Conservation (phyloP, 2,329 filamentous ascomycete species). For the Calonectria pseudoturangicola region DNA sequence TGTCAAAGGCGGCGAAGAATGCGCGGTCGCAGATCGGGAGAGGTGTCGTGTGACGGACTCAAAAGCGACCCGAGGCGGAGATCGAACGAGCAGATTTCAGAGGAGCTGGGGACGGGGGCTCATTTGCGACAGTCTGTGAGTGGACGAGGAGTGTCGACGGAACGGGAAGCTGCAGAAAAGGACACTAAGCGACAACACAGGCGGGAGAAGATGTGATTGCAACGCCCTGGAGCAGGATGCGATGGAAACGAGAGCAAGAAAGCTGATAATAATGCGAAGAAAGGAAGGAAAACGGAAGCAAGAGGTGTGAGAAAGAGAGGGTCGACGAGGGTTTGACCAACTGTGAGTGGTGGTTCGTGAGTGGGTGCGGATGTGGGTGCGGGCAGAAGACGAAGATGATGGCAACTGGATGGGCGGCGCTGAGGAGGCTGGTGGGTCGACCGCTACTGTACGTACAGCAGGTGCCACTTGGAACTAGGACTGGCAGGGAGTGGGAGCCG, state of each 20-base stretch:
- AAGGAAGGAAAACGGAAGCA: conserved; percentile 25
- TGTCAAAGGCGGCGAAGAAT: conserved; percentile 8
- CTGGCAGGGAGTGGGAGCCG: conserved; percentile 24
- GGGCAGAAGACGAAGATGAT: conserved; percentile 41
- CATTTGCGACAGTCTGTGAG: conserved; percentile 45
- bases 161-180: conserved; percentile 40
- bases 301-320: conserved; percentile 30
- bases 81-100: conserved; percentile 36
- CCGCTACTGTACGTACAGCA: background rate
- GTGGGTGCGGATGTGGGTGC: conserved; percentile 36
- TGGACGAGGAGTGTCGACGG: conserved; percentile 34
- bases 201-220: conserved; percentile 18
- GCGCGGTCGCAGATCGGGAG: conserved; percentile 30
- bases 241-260: conserved; percentile 28
- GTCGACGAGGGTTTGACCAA: conserved; percentile 39
- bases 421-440: conserved; percentile 52
- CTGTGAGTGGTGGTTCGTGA: conserved; percentile 46
- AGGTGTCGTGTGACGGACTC: conserved; percentile 35
- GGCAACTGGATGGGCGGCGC: conserved; percentile 30
- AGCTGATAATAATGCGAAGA: conserved; percentile 27
- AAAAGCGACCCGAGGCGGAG: conserved; percentile 28
- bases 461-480: conserved; percentile 22
- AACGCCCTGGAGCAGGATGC: conserved; percentile 4
- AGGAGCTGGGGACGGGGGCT: conserved; percentile 35
- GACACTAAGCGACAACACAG: conserved; percentile 14